Percentiles rank a stretch among this genome's conserved stretches.
phyloP scores from a whole-genome alignment of 768 basidiomycete species.

The Sporobolomyces roseus region DNA sequence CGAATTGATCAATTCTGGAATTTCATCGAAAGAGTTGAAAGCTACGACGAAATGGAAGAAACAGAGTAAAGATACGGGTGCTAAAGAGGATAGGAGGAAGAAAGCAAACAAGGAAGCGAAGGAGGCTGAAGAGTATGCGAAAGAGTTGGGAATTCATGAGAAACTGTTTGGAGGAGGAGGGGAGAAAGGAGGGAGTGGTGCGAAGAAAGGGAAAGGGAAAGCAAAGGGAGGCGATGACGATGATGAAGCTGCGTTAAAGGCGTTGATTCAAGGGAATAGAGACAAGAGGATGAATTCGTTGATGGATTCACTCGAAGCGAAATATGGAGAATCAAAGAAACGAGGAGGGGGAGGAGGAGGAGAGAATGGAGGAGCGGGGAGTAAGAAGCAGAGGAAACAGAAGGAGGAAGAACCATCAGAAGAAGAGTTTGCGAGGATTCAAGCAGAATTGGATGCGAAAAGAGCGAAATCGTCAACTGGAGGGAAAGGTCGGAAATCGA shows the following conservation, averaged over 20 bases:
- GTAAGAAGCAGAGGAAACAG: conserved; percentile 45
- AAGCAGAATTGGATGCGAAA: conserved; percentile 39
- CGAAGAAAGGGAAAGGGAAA: conserved; percentile 22
- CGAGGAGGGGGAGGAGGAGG: conserved; percentile 45
- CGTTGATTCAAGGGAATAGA: conserved; percentile 42
- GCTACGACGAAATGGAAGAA: conserved; percentile 60
- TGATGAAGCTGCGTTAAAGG: conserved; percentile 40
- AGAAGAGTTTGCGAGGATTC: conserved; percentile 46
- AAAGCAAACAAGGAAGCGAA: conserved; percentile 42
- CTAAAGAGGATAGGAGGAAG: conserved; percentile 45
- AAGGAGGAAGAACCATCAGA: conserved; percentile 45
- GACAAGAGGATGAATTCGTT: conserved; percentile 36
- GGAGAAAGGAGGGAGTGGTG: conserved; percentile 6
- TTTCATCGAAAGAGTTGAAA: conserved; percentile 61
- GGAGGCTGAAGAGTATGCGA: conserved; percentile 18
- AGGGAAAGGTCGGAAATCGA: not conserved
- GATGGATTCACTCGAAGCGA: conserved; percentile 42
- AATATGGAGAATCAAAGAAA: conserved; percentile 43
- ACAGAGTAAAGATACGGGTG: conserved; percentile 73
- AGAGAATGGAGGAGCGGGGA: conserved; percentile 48
- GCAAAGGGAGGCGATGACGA: conserved; percentile 25
- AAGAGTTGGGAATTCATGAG: conserved; percentile 46
- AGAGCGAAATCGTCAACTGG: not conserved
- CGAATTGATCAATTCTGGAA: conserved; percentile 62
- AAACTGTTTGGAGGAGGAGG: conserved; percentile 39